Conservation (phyloP, 2,329 filamentous ascomycete genomes). For the Cladorrhinum sp. region DNA sequence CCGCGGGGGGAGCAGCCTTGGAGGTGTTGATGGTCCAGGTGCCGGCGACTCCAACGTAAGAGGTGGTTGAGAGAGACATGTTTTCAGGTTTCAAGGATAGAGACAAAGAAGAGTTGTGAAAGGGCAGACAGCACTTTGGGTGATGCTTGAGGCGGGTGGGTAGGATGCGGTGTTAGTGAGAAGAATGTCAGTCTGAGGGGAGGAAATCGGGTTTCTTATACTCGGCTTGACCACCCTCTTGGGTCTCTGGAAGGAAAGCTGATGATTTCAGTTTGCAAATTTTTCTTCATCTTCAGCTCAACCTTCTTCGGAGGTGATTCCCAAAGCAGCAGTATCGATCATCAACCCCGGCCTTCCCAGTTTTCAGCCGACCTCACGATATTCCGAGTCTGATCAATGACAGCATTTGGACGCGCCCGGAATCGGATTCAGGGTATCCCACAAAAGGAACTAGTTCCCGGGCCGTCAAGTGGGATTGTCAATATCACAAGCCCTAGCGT, state of each 20-base stretch:
- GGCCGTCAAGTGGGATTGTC: background rate
- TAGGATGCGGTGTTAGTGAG: background rate
- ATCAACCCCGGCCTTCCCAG: background rate
- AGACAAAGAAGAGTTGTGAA: background rate
- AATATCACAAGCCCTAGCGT: background rate
- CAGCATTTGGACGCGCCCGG: too few relatives aligned
- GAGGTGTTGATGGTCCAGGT: constrained; percentile 12
- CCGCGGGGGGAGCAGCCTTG: constrained; percentile 3
- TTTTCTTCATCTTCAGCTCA: too few relatives aligned
- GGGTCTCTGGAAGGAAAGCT: background rate
- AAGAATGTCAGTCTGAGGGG: background rate
- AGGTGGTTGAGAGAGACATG: background rate
- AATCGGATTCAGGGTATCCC: too few relatives aligned
- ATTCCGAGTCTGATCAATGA: background rate
- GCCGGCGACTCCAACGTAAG: constrained; percentile 10
- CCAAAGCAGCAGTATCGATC: background rate
- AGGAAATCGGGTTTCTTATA: background rate
- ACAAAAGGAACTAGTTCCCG: background rate
- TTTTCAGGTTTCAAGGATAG: background rate
- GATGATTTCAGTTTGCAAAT: background rate
- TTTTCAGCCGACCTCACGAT: background rate
- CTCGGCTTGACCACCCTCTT: background rate
- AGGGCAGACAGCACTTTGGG: background rate
- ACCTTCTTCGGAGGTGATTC: background rate
- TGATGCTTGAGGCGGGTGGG: background rate